Evolutionary conservation across 208 protist species (phyloP).

Genomic region (Acanthamoeba castellanii): DNA sequence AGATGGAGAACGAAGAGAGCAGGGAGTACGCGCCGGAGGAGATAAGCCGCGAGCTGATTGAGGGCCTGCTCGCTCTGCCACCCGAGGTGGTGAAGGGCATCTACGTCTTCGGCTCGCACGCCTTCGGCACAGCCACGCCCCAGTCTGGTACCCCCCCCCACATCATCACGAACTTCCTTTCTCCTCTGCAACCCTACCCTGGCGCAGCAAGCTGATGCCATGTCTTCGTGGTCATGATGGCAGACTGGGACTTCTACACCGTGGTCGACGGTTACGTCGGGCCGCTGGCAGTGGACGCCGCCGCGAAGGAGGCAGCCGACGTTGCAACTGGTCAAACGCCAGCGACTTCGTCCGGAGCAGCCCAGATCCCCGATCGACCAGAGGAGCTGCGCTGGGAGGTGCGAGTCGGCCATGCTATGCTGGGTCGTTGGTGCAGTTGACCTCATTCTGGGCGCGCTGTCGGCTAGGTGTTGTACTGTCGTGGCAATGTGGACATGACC

Average conservation of each 20-base stretch:
- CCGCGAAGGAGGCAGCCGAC: not conserved
- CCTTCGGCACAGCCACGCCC: conserved; percentile 20
- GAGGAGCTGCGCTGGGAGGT: conserved; percentile 44
- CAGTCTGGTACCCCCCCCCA: not conserved
- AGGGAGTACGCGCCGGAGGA: not conserved
- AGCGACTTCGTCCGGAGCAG: not conserved
- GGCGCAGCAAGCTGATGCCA: not conserved
- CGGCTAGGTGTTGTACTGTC: not conserved
- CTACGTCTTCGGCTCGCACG: conserved; percentile 7
- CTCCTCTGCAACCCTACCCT: not conserved
- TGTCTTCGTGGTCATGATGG: not conserved
- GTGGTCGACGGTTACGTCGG: conserved; percentile 8
- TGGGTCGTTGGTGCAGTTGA: not conserved
- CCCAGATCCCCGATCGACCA: not conserved
- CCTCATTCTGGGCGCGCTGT: not conserved
- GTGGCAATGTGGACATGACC: conserved; percentile 12
- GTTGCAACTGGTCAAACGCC: not conserved
- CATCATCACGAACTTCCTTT: not conserved
- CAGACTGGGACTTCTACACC: conserved; percentile 39
- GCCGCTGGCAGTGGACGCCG: not conserved
- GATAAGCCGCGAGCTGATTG: not conserved
- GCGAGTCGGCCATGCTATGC: not conserved
- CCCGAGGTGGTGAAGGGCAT: not conserved
- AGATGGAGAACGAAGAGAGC: not conserved
- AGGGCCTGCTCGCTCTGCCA: not conserved